Base-by-base conservation (phyloP, 2,329 filamentous ascomycete species). In the Nothophoma quercina region DNA sequence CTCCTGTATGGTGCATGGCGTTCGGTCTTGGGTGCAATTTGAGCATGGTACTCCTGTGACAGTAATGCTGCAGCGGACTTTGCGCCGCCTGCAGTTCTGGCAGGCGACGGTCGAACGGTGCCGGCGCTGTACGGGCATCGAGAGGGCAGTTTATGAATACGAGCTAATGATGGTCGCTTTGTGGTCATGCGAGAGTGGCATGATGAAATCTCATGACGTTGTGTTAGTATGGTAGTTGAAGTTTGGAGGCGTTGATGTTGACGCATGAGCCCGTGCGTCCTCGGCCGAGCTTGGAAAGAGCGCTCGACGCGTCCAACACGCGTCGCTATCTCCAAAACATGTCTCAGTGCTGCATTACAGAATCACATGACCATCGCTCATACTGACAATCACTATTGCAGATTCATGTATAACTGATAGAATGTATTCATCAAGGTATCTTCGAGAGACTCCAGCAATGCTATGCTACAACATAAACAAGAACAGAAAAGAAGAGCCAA, bases 31-130 rank as follows among this genome's bases (percentile, higher is more conserved):
- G 25, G 33, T 41, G 23, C 51, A 54, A 13, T 36, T 40, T 4
- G 45, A 36, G 23, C 51, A 54, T n/a, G 51, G 51, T 36, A 54
- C 22, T 13, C 44, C 51, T 26, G 51, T 54, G 15, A 57, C 34
- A 13, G 50, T 48, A 9, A 42, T 44, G 28, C 45, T 53, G 23
- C 54, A 54, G 12, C 54, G 50, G 2, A 57, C 50, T 25, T 57
- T 57, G n/a, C 54, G 54, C 10, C 50, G 45, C 33, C 45, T 46
- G 36, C 54, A 57, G 19, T 50, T 42, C 12, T 46, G 44, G 21
- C 54, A 57, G 18, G 54, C 51, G 19, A 54, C 44, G 5, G 51
- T 28, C 7, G 51, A 54, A 12, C 45, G 38, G 44, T 54, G 51
- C 4, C 51, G 51, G 19, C 46, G 46, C 23, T 52, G 49, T 7